Conservation (phyloP, 306 rosid genomes). For the Hippophae gyantsensis region DNA sequence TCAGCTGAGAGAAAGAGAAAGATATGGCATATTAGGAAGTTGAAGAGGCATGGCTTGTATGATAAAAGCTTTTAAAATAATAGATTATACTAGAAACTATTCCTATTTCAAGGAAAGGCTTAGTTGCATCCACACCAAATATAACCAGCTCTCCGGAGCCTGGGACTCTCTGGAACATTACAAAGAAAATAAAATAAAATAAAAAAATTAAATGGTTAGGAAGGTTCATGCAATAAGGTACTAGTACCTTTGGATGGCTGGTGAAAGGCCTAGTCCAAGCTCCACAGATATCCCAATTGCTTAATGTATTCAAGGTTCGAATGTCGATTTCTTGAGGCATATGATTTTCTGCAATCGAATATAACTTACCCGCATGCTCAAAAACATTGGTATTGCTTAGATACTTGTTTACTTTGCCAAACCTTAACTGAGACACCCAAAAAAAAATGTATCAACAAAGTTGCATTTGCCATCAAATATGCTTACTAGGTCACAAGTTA, state of each 20-base stretch:
- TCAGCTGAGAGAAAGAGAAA: conserved; percentile 35
- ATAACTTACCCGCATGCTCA: conserved; percentile 54
- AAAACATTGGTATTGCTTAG: conserved; percentile 61
- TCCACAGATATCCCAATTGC: conserved; percentile 45
- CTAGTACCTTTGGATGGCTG: conserved; percentile 60
- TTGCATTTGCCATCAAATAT: too few relatives aligned
- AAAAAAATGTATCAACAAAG: neutral
- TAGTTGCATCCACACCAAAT: conserved; percentile 38
- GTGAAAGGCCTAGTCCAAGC: conserved; percentile 55
- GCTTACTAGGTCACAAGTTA: neutral
- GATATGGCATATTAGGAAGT: neutral
- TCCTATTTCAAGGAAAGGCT: conserved; percentile 51
- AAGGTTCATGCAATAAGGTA: neutral
- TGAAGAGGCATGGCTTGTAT: neutral
- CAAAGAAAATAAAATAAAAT: neutral
- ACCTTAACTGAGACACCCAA: conserved; percentile 31
- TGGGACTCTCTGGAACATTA: conserved; percentile 45
- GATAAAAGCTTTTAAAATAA: neutral
- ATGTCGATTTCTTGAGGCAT: conserved; percentile 64
- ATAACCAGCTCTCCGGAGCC: conserved; percentile 47
- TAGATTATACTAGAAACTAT: conserved; percentile 47
- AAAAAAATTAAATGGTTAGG: neutral
- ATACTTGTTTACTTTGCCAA: conserved; percentile 49
- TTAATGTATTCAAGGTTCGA: conserved; percentile 30
- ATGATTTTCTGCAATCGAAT: conserved; percentile 52